phyloP scores from a whole-genome alignment of 1,139 yeast species.

The Pneumocystis murina region DNA sequence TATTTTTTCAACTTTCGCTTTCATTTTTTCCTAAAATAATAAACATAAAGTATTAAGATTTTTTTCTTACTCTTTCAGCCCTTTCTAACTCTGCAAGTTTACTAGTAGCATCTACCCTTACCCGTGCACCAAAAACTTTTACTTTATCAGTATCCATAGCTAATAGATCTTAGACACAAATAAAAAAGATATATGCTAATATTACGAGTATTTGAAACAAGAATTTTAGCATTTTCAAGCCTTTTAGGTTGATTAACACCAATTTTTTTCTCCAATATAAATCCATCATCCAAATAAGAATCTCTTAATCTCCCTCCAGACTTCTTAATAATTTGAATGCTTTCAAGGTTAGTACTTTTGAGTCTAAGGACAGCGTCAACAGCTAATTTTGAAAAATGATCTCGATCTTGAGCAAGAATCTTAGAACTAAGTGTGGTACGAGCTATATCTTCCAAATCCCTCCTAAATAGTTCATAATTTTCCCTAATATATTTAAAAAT shows the following conservation, averaged over 20 bases:
- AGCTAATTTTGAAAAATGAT: conserved; percentile 72
- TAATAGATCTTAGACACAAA: background rate
- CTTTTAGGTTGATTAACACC: conserved; percentile 90
- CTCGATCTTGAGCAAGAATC: conserved; percentile 87
- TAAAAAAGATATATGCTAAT: background rate
- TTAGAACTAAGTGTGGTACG: conserved; percentile 88
- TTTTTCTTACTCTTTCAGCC: conserved; percentile 44
- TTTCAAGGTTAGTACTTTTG: conserved; percentile 83
- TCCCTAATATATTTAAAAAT: conserved; percentile 11
- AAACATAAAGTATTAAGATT: background rate
- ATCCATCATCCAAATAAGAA: conserved; percentile 79
- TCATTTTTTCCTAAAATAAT: conserved; percentile 56
- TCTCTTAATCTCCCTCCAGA: conserved; percentile 86
- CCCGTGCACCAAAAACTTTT: conserved; percentile 93
- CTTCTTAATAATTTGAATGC: conserved; percentile 84
- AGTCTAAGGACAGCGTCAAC: conserved; percentile 88
- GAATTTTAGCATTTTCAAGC: conserved; percentile 66
- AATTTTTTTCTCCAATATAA: conserved; percentile 69
- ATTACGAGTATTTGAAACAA: conserved; percentile 69
- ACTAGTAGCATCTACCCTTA: conserved; percentile 87
- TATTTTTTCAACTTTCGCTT: conserved; percentile 73
- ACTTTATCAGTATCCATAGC: conserved; percentile 95
- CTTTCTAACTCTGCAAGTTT: conserved; percentile 90
- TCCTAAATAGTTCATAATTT: conserved; percentile 48
- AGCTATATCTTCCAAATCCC: conserved; percentile 74